Percentiles rank a stretch among this genome's conserved stretches.
Evolutionary conservation across 2,329 filamentous ascomycete species (phyloP).

Genomic region (Epichloe bromicola): DNA sequence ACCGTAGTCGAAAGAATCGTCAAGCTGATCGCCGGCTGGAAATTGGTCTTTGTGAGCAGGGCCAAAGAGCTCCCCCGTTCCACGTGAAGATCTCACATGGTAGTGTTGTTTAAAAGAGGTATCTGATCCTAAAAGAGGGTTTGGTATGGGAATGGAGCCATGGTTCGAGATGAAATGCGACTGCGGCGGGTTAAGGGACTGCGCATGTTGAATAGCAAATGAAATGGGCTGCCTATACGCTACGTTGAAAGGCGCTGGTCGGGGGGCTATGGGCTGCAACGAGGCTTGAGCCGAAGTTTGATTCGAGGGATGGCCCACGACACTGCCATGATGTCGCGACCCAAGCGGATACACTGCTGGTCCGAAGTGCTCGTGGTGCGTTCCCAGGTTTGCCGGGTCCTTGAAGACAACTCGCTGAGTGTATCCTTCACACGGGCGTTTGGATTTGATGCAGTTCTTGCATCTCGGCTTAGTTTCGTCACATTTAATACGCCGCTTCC

Average conservation of each 20-base stretch:
- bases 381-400: slow-evolving; percentile 32
- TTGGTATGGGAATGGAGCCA: slow-evolving; percentile 9
- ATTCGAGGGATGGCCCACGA: slow-evolving; percentile 12
- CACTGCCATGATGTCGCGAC: slow-evolving; percentile 16
- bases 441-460: slow-evolving; percentile 77
- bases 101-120: slow-evolving; percentile 1
- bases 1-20: not conserved
- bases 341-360: slow-evolving; percentile 28
- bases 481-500: slow-evolving; percentile 92
- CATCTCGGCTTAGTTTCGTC: slow-evolving; percentile 78
- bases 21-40: slow-evolving; percentile 6
- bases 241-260: slow-evolving; percentile 26
- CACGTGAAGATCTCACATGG: not conserved
- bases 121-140: slow-evolving; percentile 9
- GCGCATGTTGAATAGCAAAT: slow-evolving; percentile 2
- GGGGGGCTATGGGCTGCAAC: slow-evolving; percentile 36
- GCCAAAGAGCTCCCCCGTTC: not conserved
- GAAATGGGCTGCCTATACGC: slow-evolving; percentile 6
- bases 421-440: slow-evolving; percentile 73
- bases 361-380: slow-evolving; percentile 32
- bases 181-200: not conserved
- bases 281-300: slow-evolving; percentile 27
- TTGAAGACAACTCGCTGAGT: slow-evolving; percentile 73
- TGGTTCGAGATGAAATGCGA: slow-evolving; percentile 1
- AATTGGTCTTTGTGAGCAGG: slow-evolving; percentile 5